A percentile compares a stretch with the other conserved stretches of the same genome.
These are phyloP conservation scores for Globisporangium abappressorium DNA, from an alignment of 352 stramenopile species.

Conservation along the genomic window DNA sequence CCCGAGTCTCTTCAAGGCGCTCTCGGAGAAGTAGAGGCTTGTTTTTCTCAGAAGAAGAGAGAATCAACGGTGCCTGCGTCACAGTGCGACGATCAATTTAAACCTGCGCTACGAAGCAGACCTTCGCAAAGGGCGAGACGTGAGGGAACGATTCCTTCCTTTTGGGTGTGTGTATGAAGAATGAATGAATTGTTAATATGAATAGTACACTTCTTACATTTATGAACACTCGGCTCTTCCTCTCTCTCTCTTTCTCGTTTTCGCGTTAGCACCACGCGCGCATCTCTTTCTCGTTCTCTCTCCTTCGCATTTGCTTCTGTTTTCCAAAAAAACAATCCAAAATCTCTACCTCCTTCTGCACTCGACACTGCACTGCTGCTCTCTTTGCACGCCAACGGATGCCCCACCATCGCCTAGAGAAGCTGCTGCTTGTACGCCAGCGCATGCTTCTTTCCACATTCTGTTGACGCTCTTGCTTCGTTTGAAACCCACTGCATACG, in stretches of 20 bases:
- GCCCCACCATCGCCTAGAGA: not conserved
- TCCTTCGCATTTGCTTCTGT: not conserved
- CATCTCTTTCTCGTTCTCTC: not conserved
- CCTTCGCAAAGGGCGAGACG: no score
- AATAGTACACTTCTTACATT: conserved; percentile 17
- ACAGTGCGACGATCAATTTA: not conserved
- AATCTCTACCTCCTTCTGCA: conserved; percentile 6
- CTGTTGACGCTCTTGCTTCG: not conserved
- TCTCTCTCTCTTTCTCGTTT: not conserved
- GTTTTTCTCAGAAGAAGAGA: not conserved
- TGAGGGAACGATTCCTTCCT: not conserved
- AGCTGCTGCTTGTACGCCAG: not conserved
- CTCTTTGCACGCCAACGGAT: not conserved
- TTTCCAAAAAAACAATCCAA: conserved; percentile 11
- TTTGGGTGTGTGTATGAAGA: not conserved
- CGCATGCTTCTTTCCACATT: not conserved
- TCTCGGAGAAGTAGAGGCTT: conserved; percentile 73
- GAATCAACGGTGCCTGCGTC: not conserved
- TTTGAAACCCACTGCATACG: not conserved
- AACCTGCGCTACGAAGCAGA: not conserved
- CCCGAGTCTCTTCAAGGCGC: conserved; percentile 83
- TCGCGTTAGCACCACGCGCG: not conserved
- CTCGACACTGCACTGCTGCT: not conserved
- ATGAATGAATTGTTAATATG: conserved; percentile 12
- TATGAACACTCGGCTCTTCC: conserved; percentile 1